Evolutionary conservation across 2,329 filamentous ascomycete species (phyloP).

Genomic region (Neopestalotiopsis sp.): DNA sequence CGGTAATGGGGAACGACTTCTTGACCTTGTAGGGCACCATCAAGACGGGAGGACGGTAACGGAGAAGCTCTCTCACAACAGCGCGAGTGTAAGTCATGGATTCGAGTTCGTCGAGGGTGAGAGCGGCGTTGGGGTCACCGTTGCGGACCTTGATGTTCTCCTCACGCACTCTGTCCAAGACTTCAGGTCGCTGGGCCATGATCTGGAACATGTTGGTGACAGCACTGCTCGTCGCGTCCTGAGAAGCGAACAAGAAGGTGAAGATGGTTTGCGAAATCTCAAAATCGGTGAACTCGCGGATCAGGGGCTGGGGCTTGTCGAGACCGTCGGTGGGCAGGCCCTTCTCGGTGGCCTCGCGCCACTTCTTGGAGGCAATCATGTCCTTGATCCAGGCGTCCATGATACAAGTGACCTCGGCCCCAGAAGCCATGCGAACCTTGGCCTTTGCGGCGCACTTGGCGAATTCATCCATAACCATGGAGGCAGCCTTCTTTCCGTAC

Average conservation of each 20-base stretch:
- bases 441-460: constrained; percentile 90
- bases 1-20: constrained; percentile 91
- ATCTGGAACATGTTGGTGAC: constrained; percentile 95
- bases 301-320: constrained; percentile 81
- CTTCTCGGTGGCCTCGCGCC: constrained; percentile 78
- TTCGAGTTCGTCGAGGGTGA: constrained; percentile 87
- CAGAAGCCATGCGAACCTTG: constrained; percentile 89
- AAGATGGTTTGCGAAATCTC: constrained; percentile 95
- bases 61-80: constrained; percentile 87
- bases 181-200: constrained; percentile 90
- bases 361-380: constrained; percentile 85
- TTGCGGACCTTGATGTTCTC: constrained; percentile 83
- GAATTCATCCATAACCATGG: constrained; percentile 91
- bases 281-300: constrained; percentile 87
- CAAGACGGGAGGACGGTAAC: constrained; percentile 93
- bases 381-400: constrained; percentile 93
- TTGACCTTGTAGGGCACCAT: constrained; percentile 97
- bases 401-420: constrained; percentile 87
- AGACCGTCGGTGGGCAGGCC: constrained; percentile 71
- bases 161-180: constrained; percentile 87
- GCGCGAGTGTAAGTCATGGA: constrained; percentile 89
- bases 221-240: constrained; percentile 94
- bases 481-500: constrained; percentile 95
- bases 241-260: constrained; percentile 95
- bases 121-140: constrained; percentile 71